A percentile compares a stretch with the other conserved stretches of the same genome.
These are phyloP conservation scores for Trametopsis cervina DNA, from an alignment of 768 basidiomycete genomes.

Conservation along the genomic window DNA sequence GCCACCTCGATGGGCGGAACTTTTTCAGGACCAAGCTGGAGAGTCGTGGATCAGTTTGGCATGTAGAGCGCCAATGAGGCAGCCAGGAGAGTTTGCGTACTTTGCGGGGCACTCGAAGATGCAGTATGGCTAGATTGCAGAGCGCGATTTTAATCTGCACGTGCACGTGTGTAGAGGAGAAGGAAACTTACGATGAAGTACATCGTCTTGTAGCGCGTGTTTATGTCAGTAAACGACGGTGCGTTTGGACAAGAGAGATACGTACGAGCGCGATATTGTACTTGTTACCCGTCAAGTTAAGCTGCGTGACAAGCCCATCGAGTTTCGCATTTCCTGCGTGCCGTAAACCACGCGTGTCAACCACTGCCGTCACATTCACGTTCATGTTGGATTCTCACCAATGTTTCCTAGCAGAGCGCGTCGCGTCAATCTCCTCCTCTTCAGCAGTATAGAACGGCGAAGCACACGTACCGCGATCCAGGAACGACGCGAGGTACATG, in stretches of 20 bases:
- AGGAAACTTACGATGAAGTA: conserved; percentile 51
- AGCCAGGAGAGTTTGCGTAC: conserved; percentile 27
- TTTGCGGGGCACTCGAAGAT: conserved; percentile 66
- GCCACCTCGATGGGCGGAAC: conserved; percentile 59
- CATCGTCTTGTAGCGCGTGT: conserved; percentile 44
- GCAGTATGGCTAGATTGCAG: conserved; percentile 40
- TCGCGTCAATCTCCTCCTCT: background rate
- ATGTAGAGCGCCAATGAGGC: background rate
- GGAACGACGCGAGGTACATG: conserved; percentile 26
- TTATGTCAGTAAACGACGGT: background rate
- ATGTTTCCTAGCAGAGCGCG: background rate
- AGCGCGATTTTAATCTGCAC: background rate
- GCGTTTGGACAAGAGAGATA: background rate
- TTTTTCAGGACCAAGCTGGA: conserved; percentile 45
- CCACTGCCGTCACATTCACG: too few relatives aligned
- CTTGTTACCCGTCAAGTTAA: conserved; percentile 23
- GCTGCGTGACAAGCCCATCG: conserved; percentile 23
- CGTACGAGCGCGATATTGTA: conserved; percentile 16
- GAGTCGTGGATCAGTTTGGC: background rate
- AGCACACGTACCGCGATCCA: conserved; percentile 22
- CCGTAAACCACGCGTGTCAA: too few relatives aligned
- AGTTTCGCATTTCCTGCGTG: conserved; percentile 25
- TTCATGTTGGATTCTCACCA: too few relatives aligned
- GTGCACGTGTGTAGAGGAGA: conserved; percentile 1
- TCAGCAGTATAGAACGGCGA: background rate